phyloP scores from a whole-genome alignment of 2,329 filamentous ascomycete genomes.

The Cordyceps javanica region DNA sequence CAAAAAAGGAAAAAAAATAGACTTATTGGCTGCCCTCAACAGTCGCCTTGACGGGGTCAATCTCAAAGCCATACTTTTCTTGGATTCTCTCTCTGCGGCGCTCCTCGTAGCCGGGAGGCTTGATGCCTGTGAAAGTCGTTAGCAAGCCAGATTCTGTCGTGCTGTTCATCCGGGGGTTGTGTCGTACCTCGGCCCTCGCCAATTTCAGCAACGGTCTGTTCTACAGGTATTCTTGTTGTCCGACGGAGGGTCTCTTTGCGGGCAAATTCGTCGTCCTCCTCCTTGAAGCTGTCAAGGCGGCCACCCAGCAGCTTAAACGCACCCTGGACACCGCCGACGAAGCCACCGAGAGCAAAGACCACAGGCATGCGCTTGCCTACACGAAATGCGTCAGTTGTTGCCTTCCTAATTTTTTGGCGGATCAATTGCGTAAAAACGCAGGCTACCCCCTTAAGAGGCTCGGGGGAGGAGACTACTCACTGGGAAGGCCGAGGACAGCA shows the following conservation, averaged over 20 bases:
- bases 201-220: slow-evolving; percentile 74
- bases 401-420: neutral
- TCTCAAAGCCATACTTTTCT: slow-evolving; percentile 82
- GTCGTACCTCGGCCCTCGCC: slow-evolving; percentile 79
- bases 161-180: neutral
- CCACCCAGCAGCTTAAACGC: slow-evolving; percentile 65
- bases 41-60: slow-evolving; percentile 57
- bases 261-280: slow-evolving; percentile 63
- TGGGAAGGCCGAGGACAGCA: slow-evolving; percentile 61
- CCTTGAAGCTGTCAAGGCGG: slow-evolving; percentile 45
- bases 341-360: slow-evolving; percentile 59
- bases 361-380: slow-evolving; percentile 54
- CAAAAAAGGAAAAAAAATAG: no score
- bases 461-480: slow-evolving; percentile 43
- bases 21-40: slow-evolving; percentile 37
- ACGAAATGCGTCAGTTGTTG: neutral
- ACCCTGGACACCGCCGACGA: slow-evolving; percentile 51
- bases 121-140: slow-evolving; percentile 55
- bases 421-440: neutral
- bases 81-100: slow-evolving; percentile 73
- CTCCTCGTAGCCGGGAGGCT: slow-evolving; percentile 77
- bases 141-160: slow-evolving; percentile 4
- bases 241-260: slow-evolving; percentile 68
- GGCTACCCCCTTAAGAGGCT: neutral
- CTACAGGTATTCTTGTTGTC: slow-evolving; percentile 65